phyloP scores from a whole-genome alignment of 2,329 filamentous ascomycete genomes.

The Neospermospora avenae region DNA sequence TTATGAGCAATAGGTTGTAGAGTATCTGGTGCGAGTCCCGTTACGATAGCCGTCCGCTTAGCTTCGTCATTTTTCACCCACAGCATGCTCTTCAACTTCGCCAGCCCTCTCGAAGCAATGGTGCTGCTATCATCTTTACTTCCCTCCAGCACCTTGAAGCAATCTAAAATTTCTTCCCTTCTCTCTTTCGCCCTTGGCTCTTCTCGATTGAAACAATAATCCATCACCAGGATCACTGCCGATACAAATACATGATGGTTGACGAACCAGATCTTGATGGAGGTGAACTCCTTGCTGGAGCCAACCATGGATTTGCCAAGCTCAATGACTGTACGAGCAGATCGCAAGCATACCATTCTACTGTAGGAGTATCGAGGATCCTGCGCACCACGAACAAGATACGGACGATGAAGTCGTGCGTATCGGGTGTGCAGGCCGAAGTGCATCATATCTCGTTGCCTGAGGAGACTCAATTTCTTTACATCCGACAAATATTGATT shows the following conservation, averaged over 20 bases:
- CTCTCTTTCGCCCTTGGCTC: constrained; percentile 32
- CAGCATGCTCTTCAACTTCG: constrained; percentile 17
- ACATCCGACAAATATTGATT: background rate
- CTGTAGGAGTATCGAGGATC: constrained; percentile 36
- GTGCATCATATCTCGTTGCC: constrained; percentile 38
- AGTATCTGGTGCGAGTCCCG: background rate
- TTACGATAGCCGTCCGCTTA: background rate
- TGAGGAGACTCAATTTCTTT: constrained; percentile 21
- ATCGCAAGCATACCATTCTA: constrained; percentile 36
- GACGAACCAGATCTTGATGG: constrained; percentile 32
- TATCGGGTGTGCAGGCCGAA: constrained; percentile 37
- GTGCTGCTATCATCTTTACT: constrained; percentile 18
- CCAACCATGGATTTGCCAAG: constrained; percentile 31
- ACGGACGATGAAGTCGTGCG: constrained; percentile 40
- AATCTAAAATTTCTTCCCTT: constrained; percentile 34
- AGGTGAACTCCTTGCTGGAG: constrained; percentile 23
- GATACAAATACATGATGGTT: constrained; percentile 38
- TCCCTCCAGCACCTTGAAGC: constrained; percentile 36
- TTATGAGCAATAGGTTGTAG: background rate
- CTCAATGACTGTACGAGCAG: constrained; percentile 32
- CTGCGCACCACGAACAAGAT: constrained; percentile 32
- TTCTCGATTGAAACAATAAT: constrained; percentile 36
- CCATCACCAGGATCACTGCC: constrained; percentile 39
- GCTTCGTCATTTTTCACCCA: background rate
- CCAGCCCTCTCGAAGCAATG: constrained; percentile 22